Conservation (phyloP, 2,329 filamentous ascomycete species). For the Fusarium beomiforme region DNA sequence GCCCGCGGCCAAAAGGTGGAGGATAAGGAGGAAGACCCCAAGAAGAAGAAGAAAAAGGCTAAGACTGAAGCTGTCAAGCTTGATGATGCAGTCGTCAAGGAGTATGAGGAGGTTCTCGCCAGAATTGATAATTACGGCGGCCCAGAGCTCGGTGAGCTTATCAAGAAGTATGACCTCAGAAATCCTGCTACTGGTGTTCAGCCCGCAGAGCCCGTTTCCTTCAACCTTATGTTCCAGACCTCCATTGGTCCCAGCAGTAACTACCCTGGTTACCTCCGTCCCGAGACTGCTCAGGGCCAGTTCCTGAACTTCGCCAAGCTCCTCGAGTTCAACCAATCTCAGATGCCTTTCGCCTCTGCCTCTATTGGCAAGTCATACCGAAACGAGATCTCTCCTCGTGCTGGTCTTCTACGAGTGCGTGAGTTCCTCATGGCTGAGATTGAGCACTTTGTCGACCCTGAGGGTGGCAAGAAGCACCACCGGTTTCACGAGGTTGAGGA, state of each 20-base stretch:
- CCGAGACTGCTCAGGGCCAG: slow-evolving; percentile 97
- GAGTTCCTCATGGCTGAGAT: slow-evolving; percentile 99
- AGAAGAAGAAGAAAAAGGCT: slow-evolving; percentile 92
- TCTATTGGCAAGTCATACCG: slow-evolving; percentile 98
- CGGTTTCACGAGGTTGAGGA: slow-evolving; percentile 89
- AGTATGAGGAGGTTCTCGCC: slow-evolving; percentile 92
- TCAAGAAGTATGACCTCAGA: slow-evolving; percentile 89
- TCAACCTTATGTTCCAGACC: slow-evolving; percentile 99
- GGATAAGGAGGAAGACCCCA: slow-evolving; percentile 75
- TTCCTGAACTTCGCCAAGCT: slow-evolving; percentile 98
- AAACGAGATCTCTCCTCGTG: slow-evolving; percentile 95
- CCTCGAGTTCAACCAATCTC: slow-evolving; percentile 92
- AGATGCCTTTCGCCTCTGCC: slow-evolving; percentile 97
- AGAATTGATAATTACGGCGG: slow-evolving; percentile 96
- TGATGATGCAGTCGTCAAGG: slow-evolving; percentile 83
- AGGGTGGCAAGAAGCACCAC: slow-evolving; percentile 92
- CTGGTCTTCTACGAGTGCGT: slow-evolving; percentile 90
- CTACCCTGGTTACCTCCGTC: slow-evolving; percentile 83
- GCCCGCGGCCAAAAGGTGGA: slow-evolving; percentile 85
- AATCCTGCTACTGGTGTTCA: slow-evolving; percentile 84
- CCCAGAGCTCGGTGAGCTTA: slow-evolving; percentile 84
- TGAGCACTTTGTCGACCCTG: slow-evolving; percentile 96
- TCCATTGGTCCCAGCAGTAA: slow-evolving; percentile 93
- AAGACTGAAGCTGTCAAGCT: slow-evolving; percentile 83
- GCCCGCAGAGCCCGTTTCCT: slow-evolving; percentile 83